Percentiles rank a stretch among this genome's conserved stretches.
phyloP scores from a whole-genome alignment of 2,329 filamentous ascomycete genomes.

The Elsinoe australis region DNA sequence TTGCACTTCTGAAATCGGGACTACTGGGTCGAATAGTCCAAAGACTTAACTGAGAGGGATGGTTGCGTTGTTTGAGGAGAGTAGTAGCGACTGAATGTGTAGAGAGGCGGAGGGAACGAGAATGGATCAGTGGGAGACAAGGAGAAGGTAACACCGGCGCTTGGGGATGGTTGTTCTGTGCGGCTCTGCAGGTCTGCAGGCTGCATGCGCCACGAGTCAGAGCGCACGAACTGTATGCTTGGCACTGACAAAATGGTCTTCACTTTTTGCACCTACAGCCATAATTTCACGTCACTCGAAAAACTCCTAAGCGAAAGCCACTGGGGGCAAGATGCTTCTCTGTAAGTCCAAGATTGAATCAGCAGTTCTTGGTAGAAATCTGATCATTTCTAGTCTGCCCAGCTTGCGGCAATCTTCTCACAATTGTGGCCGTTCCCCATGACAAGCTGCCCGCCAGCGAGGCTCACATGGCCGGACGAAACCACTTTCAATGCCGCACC shows the following conservation, averaged over 20 bases:
- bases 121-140: neutral
- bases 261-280: neutral
- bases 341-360: neutral
- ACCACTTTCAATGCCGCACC: constrained; percentile 90
- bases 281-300: too few species aligned
- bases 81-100: neutral
- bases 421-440: constrained; percentile 50
- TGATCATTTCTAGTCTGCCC: constrained; percentile 54
- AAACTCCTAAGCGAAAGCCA: too few species aligned
- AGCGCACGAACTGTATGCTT: constrained; percentile 8
- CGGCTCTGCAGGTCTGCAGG: constrained; percentile 8
- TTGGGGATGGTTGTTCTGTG: constrained; percentile 1
- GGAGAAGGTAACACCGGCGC: neutral
- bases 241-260: constrained; percentile 3
- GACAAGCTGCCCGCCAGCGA: constrained; percentile 33
- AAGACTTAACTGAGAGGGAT: too few species aligned
- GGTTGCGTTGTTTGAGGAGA: neutral
- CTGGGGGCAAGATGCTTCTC: constrained; percentile 8
- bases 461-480: constrained; percentile 41
- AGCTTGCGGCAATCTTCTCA: constrained; percentile 75
- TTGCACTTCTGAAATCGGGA: neutral
- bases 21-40: too few species aligned
- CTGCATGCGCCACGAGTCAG: constrained; percentile 7
- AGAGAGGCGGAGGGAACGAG: neutral
- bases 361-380: neutral